phyloP scores from a whole-genome alignment of 495 filamentous ascomycete genomes.

The Echria macrotheca region DNA sequence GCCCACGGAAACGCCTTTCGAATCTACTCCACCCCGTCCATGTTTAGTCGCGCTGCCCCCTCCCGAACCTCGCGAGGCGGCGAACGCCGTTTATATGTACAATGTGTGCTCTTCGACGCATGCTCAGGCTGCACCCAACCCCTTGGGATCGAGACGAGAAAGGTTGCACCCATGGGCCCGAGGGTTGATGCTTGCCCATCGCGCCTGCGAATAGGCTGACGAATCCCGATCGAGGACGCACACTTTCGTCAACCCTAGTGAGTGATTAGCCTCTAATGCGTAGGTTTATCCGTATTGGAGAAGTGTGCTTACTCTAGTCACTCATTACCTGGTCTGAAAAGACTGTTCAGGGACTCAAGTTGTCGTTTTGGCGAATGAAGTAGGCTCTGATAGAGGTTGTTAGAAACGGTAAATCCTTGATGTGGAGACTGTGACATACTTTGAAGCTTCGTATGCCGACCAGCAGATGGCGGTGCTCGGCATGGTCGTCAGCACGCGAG shows the following conservation, averaged over 20 bases:
- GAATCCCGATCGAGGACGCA: not conserved
- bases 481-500: constrained; percentile 92
- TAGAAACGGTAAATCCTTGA: constrained; percentile 8
- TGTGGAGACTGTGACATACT: constrained; percentile 34
- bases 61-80: not conserved
- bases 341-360: not conserved
- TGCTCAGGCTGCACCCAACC: not conserved
- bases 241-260: not conserved
- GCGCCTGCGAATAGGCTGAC: not conserved
- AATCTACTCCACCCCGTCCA: not conserved
- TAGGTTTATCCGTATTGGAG: not conserved
- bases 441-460: constrained; percentile 62
- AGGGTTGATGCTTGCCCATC: not conserved
- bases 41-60: not conserved
- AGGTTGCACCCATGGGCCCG: no score
- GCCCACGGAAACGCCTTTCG: not conserved
- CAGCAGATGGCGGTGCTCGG: constrained; percentile 98
- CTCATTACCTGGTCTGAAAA: no score
- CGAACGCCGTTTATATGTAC: not conserved
- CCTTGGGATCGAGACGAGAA: not conserved
- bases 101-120: not conserved
- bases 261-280: not conserved
- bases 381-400: constrained; percentile 41
- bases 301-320: no score
- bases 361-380: constrained; percentile 48